Evolutionary conservation across 257 asterid genomes (phyloP), one percentile per base, ranked within the genome.

Genomic region (Nicotiana undulata): DNA sequence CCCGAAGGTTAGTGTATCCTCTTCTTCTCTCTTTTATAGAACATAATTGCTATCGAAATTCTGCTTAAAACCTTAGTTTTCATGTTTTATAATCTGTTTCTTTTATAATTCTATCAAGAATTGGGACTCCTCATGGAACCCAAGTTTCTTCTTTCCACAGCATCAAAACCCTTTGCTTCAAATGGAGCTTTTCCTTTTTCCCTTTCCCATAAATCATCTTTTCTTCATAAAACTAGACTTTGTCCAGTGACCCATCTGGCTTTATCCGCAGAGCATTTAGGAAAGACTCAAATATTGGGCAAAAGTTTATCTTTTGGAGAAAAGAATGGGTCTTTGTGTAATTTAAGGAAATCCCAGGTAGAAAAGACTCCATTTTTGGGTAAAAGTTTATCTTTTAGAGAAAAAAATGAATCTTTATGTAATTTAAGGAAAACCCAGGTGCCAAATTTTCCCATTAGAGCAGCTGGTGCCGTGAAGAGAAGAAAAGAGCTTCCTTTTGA

Each of bases 401-500:
- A 76, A 63, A 89, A 84, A 65, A 79, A 49, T 65, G 89, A 80
- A 20, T 75, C 65, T 79, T 80, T 65, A 37, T 59, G 85, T n/a
- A 81, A 58, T 58, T 77, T 63, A 78, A 90, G 89, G 85, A 89
- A 82, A 72, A 12, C 85, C 78, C 85, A 31, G 67, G 40, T 78
- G 59, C 75, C 75, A 46, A 74, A 87, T 77, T 90, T 86, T 79
- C 82, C 88, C 12, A 75, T 90, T 44, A 86, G 88, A 81, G 94
- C 97, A 20, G 90, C 90, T 72, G 78, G 78, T 82, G 83, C 83
- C 40, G 97, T 92, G 80, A 96, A 96, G 91, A 89, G 98, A 90
- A 90, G 99, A 90, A 92, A 96, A 84, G 98, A 96, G 88, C 87
- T 84, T 55, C 93, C 98, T 6, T 89, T 96, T 85, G 98, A 96